Evolutionary conservation across 306 rosid species (phyloP).

Genomic region (Quercus mongolica): DNA sequence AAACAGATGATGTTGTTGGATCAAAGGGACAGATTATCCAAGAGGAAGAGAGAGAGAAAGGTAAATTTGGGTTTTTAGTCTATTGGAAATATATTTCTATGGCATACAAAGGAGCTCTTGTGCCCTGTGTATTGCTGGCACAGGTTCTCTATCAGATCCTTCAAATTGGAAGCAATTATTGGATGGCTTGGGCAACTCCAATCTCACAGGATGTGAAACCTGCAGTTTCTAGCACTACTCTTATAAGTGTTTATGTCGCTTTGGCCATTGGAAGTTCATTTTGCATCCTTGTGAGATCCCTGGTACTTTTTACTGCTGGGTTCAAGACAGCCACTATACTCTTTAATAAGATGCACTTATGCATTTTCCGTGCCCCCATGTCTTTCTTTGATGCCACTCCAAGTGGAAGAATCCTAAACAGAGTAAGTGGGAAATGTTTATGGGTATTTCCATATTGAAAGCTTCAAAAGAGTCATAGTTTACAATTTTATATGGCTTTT

Average conservation of each 20-base stretch:
- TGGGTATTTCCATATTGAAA: background rate
- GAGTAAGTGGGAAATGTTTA: constrained; percentile 33
- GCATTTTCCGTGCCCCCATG: constrained; percentile 68
- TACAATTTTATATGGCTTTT: background rate
- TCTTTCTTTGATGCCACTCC: constrained; percentile 72
- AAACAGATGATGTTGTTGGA: constrained; percentile 14
- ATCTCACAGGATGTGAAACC: constrained; percentile 35
- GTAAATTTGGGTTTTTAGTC: constrained; percentile 47
- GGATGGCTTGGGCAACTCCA: constrained; percentile 83
- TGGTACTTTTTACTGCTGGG: constrained; percentile 36
- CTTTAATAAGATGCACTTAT: constrained; percentile 51
- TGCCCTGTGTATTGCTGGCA: constrained; percentile 48
- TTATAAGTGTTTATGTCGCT: constrained; percentile 40
- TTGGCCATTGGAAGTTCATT: constrained; percentile 52
- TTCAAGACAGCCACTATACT: constrained; percentile 59
- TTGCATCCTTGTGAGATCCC: constrained; percentile 32
- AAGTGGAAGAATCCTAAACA: constrained; percentile 59
- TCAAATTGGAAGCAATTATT: constrained; percentile 66
- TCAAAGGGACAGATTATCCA: constrained; percentile 61
- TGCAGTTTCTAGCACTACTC: constrained; percentile 23
- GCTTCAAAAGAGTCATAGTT: background rate
- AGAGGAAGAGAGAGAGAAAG: constrained; percentile 74
- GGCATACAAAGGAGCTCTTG: constrained; percentile 60
- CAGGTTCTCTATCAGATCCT: constrained; percentile 44
- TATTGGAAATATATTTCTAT: constrained; percentile 55